Base-by-base conservation (phyloP, 306 rosid species). In the Dryas drummondii region DNA sequence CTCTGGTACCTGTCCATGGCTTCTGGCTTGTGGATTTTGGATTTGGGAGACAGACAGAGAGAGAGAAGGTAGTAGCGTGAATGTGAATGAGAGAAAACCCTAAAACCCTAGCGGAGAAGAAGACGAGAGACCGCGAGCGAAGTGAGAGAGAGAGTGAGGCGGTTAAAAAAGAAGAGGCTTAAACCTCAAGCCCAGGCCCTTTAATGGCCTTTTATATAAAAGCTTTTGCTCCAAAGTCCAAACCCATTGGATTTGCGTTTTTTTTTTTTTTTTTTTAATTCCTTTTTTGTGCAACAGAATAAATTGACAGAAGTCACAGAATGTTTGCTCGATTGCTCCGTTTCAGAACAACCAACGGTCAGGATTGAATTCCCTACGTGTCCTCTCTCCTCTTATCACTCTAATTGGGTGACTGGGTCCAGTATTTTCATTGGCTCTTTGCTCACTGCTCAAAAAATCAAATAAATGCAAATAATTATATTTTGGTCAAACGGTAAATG, bases 1-100 rank as follows among this genome's bases (percentile, higher is more conserved):
- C 89, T 89, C 89, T 88, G 96, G 79, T 91, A 94, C 85, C 97
- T 88, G 70, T 94, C 97, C 98, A 94, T 94, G 82, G 81, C 82
- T 50, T 27, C 19, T 13, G 50, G 10, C 8, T 47, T 57, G 66
- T 47, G 61, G 66, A 27, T 48, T 80, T 27, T 1, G 84, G 70
- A 57, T 56, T 71, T 70, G 49, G 54, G 40, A 57, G 75, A 58
- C 2, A 32, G 37, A 32, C 22, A 0, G 37, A 2, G 37, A 32
- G 37, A 32, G 37, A 32, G 37, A 32, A 32, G 37, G 37, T 32
- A 32, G 37, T 32, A 32, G 37, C 37, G 37, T 32, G 37, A 32
- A 32, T 2, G 22, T 32, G 37, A 32, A 32, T 32, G 37, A 32
- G 41, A 51, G 85, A 79, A 87, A 83, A 85, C 81, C 86, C 89